phyloP scores from a whole-genome alignment of 345 rosid species.

The Populus pruinosa region DNA sequence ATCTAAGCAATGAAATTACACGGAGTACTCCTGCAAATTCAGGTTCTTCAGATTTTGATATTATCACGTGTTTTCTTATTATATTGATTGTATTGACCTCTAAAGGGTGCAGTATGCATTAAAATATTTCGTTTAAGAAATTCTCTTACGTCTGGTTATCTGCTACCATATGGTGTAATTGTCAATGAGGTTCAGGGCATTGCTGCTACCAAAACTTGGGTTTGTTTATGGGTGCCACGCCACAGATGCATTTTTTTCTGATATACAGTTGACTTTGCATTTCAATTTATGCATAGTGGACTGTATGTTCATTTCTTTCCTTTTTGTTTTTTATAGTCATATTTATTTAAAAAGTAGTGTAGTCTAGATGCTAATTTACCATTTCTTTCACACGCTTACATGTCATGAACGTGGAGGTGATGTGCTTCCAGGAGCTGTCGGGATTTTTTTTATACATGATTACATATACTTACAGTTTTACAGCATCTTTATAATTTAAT shows the following conservation, averaged over 20 bases:
- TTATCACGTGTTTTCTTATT: background rate
- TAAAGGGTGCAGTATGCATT: background rate
- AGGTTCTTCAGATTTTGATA: constrained; percentile 34
- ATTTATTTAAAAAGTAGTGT: background rate
- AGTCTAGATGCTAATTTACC: background rate
- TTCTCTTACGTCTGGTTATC: background rate
- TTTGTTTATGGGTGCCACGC: background rate
- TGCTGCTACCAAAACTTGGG: background rate
- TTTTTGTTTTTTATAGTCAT: no score
- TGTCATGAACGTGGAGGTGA: background rate
- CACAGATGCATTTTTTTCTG: background rate
- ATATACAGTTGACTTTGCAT: background rate
- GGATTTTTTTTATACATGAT: background rate
- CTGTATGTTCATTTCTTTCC: background rate
- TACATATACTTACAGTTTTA: background rate
- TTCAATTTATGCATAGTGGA: background rate
- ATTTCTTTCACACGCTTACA: background rate
- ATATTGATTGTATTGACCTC: background rate
- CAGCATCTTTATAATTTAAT: background rate
- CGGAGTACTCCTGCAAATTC: constrained; percentile 37
- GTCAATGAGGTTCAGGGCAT: background rate
- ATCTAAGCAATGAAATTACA: constrained; percentile 48
- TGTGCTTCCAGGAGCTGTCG: background rate
- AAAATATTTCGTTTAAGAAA: background rate
- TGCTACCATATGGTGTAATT: background rate